A percentile compares a stretch with the other conserved stretches of the same genome.
phyloP scores from a whole-genome alignment of 2,329 filamentous ascomycete species.

The Lachnellula arida region DNA sequence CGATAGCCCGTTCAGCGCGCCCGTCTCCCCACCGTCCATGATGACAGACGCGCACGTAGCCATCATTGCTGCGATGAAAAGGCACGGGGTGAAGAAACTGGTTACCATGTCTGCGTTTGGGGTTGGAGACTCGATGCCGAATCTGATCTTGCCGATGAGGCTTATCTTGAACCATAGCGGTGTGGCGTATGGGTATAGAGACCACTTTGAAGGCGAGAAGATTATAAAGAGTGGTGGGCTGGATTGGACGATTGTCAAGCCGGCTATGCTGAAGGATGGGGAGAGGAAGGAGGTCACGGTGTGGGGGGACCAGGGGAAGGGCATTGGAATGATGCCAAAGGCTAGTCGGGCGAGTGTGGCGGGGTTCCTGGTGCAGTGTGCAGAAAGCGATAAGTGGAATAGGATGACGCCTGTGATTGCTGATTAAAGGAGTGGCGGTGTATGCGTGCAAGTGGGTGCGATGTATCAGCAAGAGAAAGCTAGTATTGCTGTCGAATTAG shows the following conservation, averaged over 20 bases:
- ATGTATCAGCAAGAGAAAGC: not conserved
- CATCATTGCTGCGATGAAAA: constrained; percentile 35
- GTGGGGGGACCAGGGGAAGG: constrained; percentile 26
- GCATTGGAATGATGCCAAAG: constrained; percentile 9
- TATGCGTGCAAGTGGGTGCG: not conserved
- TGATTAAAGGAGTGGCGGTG: constrained; percentile 30
- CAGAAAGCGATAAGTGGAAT: constrained; percentile 39
- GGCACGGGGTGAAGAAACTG: constrained; percentile 35
- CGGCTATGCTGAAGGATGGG: constrained; percentile 17
- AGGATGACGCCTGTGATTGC: constrained; percentile 43
- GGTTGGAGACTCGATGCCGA: constrained; percentile 40
- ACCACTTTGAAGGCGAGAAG: constrained; percentile 38
- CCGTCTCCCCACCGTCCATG: constrained; percentile 40
- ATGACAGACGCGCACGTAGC: constrained; percentile 42
- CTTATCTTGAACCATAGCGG: constrained; percentile 42
- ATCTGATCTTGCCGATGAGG: constrained; percentile 39
- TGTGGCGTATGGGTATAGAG: constrained; percentile 39
- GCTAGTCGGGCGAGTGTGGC: constrained; percentile 34
- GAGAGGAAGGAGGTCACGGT: constrained; percentile 10
- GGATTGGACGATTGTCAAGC: constrained; percentile 18
- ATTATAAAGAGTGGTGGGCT: constrained; percentile 6
- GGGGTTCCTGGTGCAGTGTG: constrained; percentile 41
- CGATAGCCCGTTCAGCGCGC: constrained; percentile 45
- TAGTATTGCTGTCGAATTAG: not conserved
- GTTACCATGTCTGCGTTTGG: constrained; percentile 49